These are phyloP conservation scores for Elongisporangium undulatum DNA, from an alignment of 352 stramenopile genomes.

Conservation along the genomic window DNA sequence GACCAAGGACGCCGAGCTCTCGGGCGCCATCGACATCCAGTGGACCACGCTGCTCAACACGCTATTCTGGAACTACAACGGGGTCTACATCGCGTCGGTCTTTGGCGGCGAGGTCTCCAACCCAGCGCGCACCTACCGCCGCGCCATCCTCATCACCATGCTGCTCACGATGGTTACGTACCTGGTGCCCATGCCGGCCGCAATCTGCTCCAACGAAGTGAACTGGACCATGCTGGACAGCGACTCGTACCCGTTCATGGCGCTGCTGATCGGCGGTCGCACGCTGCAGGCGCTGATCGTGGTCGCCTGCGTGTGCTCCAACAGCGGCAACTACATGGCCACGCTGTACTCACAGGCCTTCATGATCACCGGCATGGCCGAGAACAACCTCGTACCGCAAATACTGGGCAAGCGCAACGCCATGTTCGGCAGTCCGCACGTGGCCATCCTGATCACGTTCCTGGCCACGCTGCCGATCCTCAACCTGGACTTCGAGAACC, in stretches of 20 bases:
- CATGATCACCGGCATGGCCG: conserved; percentile 72
- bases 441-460: conserved; percentile 28
- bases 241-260: conserved; percentile 84
- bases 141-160: conserved; percentile 78
- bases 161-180: conserved; percentile 78
- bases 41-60: conserved; percentile 90
- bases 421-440: conserved; percentile 27
- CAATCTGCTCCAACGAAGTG: conserved; percentile 47
- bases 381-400: conserved; percentile 78
- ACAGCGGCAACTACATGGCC: conserved; percentile 86
- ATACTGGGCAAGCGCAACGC: conserved; percentile 55
- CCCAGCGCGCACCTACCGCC: conserved; percentile 76
- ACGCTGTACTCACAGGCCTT: conserved; percentile 89
- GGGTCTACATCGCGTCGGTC: conserved; percentile 87
- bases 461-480: conserved; percentile 35
- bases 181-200: conserved; percentile 85
- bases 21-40: conserved; percentile 39
- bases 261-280: conserved; percentile 65
- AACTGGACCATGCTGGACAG: conserved; percentile 74
- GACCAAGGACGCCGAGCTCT: conserved; percentile 16
- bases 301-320: conserved; percentile 66
- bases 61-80: conserved; percentile 96
- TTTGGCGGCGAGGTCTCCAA: conserved; percentile 91
- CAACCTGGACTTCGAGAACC: conserved; percentile 55
- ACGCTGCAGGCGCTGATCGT: conserved; percentile 85